Evolutionary conservation across 2,329 filamentous ascomycete genomes (phyloP).

Genomic region (Aspergillus amoenus): DNA sequence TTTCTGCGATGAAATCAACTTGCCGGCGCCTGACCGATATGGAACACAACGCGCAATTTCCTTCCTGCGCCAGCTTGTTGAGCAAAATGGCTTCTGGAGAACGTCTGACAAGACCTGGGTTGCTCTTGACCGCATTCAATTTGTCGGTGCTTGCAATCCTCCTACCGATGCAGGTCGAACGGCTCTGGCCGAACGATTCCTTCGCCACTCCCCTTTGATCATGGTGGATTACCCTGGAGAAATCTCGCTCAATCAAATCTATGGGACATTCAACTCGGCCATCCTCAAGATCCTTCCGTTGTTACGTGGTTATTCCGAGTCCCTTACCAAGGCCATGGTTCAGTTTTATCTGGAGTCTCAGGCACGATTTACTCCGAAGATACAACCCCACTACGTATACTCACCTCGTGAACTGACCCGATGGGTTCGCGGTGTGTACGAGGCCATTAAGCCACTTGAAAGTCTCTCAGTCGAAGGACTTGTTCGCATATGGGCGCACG

Average conservation of each 20-base stretch:
- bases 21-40: conserved; percentile 96
- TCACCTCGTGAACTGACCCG: conserved; percentile 96
- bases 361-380: conserved; percentile 88
- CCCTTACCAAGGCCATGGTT: conserved; percentile 96
- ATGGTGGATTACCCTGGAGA: conserved; percentile 99
- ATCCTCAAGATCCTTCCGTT: conserved; percentile 95
- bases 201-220: conserved; percentile 94
- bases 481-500: conserved; percentile 96
- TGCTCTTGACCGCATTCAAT: conserved; percentile 94
- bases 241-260: conserved; percentile 91
- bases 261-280: conserved; percentile 95
- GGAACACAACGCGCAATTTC: conserved; percentile 96
- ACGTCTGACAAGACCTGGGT: conserved; percentile 98
- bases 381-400: conserved; percentile 98
- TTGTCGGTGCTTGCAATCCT: conserved; percentile 97
- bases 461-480: conserved; percentile 84
- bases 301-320: conserved; percentile 90
- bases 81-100: conserved; percentile 99
- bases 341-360: conserved; percentile 95
- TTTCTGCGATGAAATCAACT: conserved; percentile 99
- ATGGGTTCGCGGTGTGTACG: conserved; percentile 97
- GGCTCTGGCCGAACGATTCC: conserved; percentile 86
- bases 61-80: conserved; percentile 93
- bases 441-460: conserved; percentile 91
- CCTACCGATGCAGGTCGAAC: conserved; percentile 97